Conservation (phyloP, 345 rosid species). For the Sonneratia alba region DNA sequence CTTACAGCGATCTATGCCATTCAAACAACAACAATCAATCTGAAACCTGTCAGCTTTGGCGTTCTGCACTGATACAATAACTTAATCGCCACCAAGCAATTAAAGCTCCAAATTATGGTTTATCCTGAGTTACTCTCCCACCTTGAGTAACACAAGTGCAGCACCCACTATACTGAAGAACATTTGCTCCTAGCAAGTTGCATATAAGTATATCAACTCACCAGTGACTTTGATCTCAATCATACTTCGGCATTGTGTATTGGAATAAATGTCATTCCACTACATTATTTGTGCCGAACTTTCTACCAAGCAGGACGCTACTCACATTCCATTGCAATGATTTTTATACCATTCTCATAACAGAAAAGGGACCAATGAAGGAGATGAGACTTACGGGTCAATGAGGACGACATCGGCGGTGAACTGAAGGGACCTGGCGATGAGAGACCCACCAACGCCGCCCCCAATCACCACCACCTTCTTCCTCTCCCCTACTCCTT, state of each 20-base stretch:
- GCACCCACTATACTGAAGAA: background rate
- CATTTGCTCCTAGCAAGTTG: background rate
- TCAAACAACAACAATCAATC: background rate
- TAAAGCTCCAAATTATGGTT: background rate
- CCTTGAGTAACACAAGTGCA: too few species aligned
- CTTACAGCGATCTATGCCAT: background rate
- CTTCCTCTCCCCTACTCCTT: constrained; percentile 17
- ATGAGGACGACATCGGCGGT: constrained; percentile 33
- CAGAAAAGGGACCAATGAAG: background rate
- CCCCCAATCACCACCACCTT: constrained; percentile 39
- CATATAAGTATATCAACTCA: background rate
- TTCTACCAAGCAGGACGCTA: background rate
- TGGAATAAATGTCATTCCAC: background rate
- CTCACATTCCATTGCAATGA: background rate
- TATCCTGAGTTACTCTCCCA: background rate
- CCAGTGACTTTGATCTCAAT: background rate
- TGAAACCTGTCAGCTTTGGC: background rate
- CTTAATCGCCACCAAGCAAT: background rate
- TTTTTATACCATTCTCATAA: background rate
- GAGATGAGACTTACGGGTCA: constrained; percentile 23
- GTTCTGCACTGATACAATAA: background rate
- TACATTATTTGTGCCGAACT: background rate
- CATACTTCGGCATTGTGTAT: background rate
- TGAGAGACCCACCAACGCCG: constrained; percentile 29
- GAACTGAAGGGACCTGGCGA: constrained; percentile 28